phyloP scores from a whole-genome alignment of 768 basidiomycete species.

The Russula emetica region DNA sequence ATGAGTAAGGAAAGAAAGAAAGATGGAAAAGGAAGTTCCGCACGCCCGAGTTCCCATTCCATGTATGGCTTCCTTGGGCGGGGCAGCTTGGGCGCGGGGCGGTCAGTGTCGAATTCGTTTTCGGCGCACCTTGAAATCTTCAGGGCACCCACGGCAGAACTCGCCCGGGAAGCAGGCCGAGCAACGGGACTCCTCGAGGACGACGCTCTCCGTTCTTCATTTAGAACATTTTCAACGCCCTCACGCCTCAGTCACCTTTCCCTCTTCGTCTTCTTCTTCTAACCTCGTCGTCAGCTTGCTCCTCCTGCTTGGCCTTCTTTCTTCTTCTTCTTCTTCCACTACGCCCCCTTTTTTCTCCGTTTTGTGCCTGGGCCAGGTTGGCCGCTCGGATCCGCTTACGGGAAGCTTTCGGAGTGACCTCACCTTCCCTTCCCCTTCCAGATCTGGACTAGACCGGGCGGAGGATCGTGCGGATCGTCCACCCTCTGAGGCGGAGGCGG shows the following conservation, averaged over 20 bases:
- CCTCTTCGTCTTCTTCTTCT: no score
- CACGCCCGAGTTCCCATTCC: neutral
- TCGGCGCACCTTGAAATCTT: conserved; percentile 30
- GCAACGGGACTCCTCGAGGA: conserved; percentile 17
- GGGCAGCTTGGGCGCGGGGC: no score
- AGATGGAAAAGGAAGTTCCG: conserved; percentile 2
- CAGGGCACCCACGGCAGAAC: conserved; percentile 17
- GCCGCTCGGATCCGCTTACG: conserved; percentile 29
- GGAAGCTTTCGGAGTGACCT: conserved; percentile 23
- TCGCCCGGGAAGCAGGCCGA: conserved; percentile 32
- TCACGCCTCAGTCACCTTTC: no score
- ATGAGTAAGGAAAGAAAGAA: neutral
- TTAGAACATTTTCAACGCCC: neutral
- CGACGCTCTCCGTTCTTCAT: conserved; percentile 3
- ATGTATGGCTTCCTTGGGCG: neutral
- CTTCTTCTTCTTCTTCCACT: conserved; percentile 17
- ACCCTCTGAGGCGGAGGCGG: neutral
- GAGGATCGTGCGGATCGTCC: conserved; percentile 6
- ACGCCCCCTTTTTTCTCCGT: conserved; percentile 37
- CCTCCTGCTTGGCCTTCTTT: neutral
- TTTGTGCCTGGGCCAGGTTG: conserved; percentile 43
- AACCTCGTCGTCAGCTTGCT: neutral
- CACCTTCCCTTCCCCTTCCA: neutral
- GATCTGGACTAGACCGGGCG: conserved; percentile 1
- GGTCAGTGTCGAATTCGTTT: conserved; percentile 34